phyloP scores from a whole-genome alignment of 2,329 filamentous ascomycete genomes.

The Xylariaceae sp. region DNA sequence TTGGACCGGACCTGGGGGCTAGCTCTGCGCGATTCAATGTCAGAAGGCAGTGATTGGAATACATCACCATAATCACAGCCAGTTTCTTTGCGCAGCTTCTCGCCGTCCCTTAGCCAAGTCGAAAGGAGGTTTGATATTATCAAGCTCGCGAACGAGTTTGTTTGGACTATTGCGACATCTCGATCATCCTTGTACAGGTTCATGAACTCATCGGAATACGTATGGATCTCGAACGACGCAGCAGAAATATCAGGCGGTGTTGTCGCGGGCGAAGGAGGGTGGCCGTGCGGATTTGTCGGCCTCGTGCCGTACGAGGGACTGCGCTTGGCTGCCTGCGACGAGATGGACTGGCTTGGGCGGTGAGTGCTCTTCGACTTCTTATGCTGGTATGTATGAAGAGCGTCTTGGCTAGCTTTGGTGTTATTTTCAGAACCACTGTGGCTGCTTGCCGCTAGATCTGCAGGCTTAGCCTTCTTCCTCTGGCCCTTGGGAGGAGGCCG shows the following conservation, averaged over 20 bases:
- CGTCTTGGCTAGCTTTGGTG: conserved; percentile 43
- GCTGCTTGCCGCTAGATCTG: conserved; percentile 64
- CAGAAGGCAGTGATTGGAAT: conserved; percentile 53
- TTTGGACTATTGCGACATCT: conserved; percentile 56
- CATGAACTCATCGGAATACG: conserved; percentile 72
- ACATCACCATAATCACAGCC: conserved; percentile 64
- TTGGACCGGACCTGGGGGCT: conserved; percentile 49
- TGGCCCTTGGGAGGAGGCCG: conserved; percentile 72
- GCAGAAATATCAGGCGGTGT: conserved; percentile 63
- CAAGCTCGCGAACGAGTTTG: conserved; percentile 76
- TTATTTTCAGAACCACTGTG: conserved; percentile 56
- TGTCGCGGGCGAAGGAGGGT: conserved; percentile 72
- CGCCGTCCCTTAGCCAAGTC: conserved; percentile 72
- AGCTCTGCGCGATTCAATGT: conserved; percentile 41
- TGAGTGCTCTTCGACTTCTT: conserved; percentile 84
- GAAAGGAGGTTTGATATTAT: conserved; percentile 70
- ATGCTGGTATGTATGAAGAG: conserved; percentile 51
- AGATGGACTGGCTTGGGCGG: conserved; percentile 71
- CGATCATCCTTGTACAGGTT: conserved; percentile 63
- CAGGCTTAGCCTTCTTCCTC: conserved; percentile 82
- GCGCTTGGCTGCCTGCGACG: conserved; percentile 62
- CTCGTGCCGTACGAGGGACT: conserved; percentile 63
- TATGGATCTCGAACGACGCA: conserved; percentile 61
- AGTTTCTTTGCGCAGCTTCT: conserved; percentile 63
- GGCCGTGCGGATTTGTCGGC: conserved; percentile 51